Evolutionary conservation across 192 early-diverging fungal species (phyloP).

Genomic region (Gonapodya prolifera): DNA sequence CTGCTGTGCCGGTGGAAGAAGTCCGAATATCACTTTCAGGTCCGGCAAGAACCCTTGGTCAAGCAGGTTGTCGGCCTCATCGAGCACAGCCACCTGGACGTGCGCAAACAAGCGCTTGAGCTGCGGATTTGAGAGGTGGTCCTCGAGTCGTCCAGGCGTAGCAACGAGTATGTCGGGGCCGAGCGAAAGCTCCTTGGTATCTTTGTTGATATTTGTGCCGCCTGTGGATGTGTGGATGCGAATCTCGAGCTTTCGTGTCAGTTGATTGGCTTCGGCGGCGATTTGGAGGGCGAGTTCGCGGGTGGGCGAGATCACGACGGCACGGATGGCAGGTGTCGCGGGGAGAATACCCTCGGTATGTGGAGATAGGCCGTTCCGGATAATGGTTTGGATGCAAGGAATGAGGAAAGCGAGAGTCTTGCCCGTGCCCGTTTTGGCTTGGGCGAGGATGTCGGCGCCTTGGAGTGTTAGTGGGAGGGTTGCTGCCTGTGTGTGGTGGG

Average conservation of each 20-base stretch:
- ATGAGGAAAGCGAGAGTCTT: slow-evolving; percentile 94
- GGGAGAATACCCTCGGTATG: too few species aligned
- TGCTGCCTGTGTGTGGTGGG: too few species aligned
- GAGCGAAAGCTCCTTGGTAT: slow-evolving; percentile 24
- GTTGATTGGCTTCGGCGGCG: slow-evolving; percentile 55
- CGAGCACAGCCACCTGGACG: slow-evolving; percentile 55
- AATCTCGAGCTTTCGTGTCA: slow-evolving; percentile 40
- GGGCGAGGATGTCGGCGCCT: slow-evolving; percentile 91
- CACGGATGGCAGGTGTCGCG: slow-evolving; percentile 37
- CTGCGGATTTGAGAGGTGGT: slow-evolving; percentile 37
- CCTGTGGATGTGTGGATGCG: slow-evolving; percentile 72
- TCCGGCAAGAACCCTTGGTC: slow-evolving; percentile 90
- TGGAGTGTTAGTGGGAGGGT: too few species aligned
- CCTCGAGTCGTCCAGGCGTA: slow-evolving; percentile 86
- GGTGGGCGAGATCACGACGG: slow-evolving; percentile 77
- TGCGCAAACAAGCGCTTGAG: neutral
- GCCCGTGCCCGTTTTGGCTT: slow-evolving; percentile 95
- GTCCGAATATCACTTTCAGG: slow-evolving; percentile 51
- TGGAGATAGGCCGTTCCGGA: too few species aligned
- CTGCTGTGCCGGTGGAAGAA: slow-evolving; percentile 35
- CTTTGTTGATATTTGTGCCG: slow-evolving; percentile 43
- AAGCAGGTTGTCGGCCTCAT: slow-evolving; percentile 90
- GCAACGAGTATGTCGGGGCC: slow-evolving; percentile 81
- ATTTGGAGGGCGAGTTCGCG: slow-evolving; percentile 85
- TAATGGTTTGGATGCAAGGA: slow-evolving; percentile 74